Percentiles rank a stretch among this genome's conserved stretches.
Conservation (phyloP, 768 basidiomycete species). For the Suillus tomentosus region DNA sequence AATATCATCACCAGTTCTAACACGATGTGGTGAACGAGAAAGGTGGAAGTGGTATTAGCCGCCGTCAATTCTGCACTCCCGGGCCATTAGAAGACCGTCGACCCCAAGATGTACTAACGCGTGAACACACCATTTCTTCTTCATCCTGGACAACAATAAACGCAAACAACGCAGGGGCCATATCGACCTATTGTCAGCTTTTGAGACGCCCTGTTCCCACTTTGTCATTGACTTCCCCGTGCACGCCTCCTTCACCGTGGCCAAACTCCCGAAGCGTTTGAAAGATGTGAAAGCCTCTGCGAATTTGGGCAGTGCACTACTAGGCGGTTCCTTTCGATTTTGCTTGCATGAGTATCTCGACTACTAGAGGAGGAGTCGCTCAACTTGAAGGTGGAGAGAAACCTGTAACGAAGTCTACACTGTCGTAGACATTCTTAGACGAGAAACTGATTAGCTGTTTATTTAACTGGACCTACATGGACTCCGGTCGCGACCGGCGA, state of each 20-base stretch:
- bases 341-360: constrained; percentile 78
- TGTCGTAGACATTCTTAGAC: constrained; percentile 59
- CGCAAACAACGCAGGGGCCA: constrained; percentile 71
- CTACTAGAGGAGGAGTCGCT: constrained; percentile 74
- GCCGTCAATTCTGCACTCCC: constrained; percentile 78
- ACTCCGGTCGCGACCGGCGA: constrained; percentile 11
- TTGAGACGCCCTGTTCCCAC: constrained; percentile 71
- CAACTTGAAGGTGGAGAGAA: constrained; percentile 95
- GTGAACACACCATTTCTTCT: constrained; percentile 79
- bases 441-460: constrained; percentile 55
- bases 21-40: constrained; percentile 84
- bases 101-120: not conserved
- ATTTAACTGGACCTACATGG: constrained; percentile 76
- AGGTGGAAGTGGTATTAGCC: constrained; percentile 79
- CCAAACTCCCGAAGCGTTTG: constrained; percentile 69
- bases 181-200: constrained; percentile 65
- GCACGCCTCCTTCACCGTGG: constrained; percentile 85
- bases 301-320: constrained; percentile 73
- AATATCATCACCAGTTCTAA: constrained; percentile 87
- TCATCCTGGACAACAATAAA: constrained; percentile 88
- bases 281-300: constrained; percentile 59
- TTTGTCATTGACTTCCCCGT: constrained; percentile 85
- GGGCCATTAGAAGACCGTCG: constrained; percentile 16
- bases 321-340: constrained; percentile 78
- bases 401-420: constrained; percentile 94